Conservation (phyloP, 2,329 filamentous ascomycete species). For the Arthrocladium fulminans region DNA sequence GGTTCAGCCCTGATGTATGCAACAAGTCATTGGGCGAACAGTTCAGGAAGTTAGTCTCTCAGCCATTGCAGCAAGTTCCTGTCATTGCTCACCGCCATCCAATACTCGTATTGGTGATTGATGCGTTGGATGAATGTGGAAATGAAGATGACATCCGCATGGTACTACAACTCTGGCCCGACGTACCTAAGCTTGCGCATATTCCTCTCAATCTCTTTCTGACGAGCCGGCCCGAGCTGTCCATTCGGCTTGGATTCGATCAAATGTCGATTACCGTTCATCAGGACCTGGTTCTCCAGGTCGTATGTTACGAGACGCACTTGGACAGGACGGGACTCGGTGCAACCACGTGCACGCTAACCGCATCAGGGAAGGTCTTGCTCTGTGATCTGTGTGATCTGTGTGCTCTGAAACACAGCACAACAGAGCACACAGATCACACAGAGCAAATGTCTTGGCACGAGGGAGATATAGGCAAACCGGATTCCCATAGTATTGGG, state of each 20-base stretch:
- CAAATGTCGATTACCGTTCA: constrained; percentile 14
- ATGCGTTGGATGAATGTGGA: constrained; percentile 28
- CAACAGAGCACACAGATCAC: no score
- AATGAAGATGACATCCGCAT: constrained; percentile 19
- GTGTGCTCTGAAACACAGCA: no score
- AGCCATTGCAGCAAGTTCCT: constrained; percentile 19
- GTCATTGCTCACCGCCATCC: constrained; percentile 1
- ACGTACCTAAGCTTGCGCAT: constrained; percentile 14
- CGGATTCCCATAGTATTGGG: no score
- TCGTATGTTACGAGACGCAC: no score
- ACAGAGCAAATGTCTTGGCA: no score
- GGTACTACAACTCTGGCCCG: constrained; percentile 20
- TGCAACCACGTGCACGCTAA: no score
- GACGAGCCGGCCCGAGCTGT: constrained; percentile 25
- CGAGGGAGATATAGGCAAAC: no score
- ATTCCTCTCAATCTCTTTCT: constrained; percentile 22
- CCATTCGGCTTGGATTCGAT: constrained; percentile 21
- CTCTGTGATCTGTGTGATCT: no score
- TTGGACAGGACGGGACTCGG: no score
- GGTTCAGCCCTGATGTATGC: constrained; percentile 23
- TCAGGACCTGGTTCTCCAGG: constrained; percentile 19
- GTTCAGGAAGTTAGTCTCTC: constrained; percentile 24
- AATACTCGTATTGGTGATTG: constrained; percentile 23
- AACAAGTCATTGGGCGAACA: constrained; percentile 24
- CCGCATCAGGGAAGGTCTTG: no score